Evolutionary conservation across 352 stramenopile species (phyloP).

Genomic region (Phytophthora macrochlamydospora): DNA sequence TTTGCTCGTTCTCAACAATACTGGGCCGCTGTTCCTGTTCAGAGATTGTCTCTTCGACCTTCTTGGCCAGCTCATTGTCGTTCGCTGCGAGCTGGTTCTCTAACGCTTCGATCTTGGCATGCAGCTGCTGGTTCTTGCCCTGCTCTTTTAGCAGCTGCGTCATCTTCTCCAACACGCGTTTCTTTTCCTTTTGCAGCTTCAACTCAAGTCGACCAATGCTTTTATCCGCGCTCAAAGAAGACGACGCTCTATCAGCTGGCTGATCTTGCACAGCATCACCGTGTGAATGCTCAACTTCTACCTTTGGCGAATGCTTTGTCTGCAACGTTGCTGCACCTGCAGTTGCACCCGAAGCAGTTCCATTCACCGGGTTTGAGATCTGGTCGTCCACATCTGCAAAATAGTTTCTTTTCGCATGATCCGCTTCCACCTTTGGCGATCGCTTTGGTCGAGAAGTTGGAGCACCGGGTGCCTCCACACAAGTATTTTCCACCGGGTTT

Average conservation of each 20-base stretch:
- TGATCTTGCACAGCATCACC: too few relatives aligned
- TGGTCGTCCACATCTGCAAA: too few relatives aligned
- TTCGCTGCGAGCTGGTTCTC: conserved; percentile 42
- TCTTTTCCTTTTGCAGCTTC: conserved; percentile 74
- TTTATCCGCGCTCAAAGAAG: conserved; percentile 6
- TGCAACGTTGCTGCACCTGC: too few relatives aligned
- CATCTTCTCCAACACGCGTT: conserved; percentile 72
- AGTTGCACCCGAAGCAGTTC: too few relatives aligned
- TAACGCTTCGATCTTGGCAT: conserved; percentile 42
- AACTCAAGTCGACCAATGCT: conserved; percentile 32
- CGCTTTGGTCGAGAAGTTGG: too few relatives aligned
- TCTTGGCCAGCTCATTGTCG: conserved; percentile 27
- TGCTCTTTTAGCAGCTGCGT: conserved; percentile 71
- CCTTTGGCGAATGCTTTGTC: too few relatives aligned
- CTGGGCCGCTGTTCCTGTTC: conserved; percentile 28
- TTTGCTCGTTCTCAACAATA: conserved; percentile 33
- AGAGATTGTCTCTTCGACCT: conserved; percentile 11
- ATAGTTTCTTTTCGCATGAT: too few relatives aligned
- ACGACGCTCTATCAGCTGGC: too few relatives aligned
- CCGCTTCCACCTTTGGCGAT: too few relatives aligned
- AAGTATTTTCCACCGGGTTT: conserved; percentile 7
- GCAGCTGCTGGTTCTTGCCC: conserved; percentile 60
- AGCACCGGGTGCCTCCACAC: too few relatives aligned
- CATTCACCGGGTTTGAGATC: too few relatives aligned
- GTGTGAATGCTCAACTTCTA: too few relatives aligned